Percentiles rank a stretch among this genome's conserved stretches.
phyloP scores from a whole-genome alignment of 2,329 filamentous ascomycete genomes.

The Nemania sp. region DNA sequence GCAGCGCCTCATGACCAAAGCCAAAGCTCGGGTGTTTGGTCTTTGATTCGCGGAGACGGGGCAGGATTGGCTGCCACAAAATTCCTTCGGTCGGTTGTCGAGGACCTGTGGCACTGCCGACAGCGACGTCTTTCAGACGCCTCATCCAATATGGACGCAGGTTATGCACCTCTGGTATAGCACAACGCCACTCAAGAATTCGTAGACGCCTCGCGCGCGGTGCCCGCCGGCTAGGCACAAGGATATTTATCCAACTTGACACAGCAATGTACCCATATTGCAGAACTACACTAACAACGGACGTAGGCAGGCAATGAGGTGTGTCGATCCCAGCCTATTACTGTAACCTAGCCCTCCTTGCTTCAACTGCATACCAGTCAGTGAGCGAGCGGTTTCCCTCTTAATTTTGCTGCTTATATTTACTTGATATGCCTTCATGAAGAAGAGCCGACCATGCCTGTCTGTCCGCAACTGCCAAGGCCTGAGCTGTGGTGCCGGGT shows the following conservation, averaged over 20 bases:
- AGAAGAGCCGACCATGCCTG: neutral
- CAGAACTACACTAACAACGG: slow-evolving; percentile 8
- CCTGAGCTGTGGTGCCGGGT: slow-evolving; percentile 10
- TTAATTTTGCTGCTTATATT: no score
- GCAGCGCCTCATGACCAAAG: slow-evolving; percentile 11
- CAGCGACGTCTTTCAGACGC: neutral
- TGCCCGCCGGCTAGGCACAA: slow-evolving; percentile 9
- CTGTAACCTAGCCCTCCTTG: neutral
- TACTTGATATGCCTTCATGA: no score
- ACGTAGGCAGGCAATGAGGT: neutral
- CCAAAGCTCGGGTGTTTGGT: neutral
- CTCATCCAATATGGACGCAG: neutral
- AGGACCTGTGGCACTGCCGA: slow-evolving; percentile 7
- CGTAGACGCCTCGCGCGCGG: slow-evolving; percentile 4
- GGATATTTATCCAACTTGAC: slow-evolving; percentile 11
- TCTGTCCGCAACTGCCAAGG: slow-evolving; percentile 1
- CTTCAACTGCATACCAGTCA: slow-evolving; percentile 5
- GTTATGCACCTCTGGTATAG: slow-evolving; percentile 10
- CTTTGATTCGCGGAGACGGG: slow-evolving; percentile 4
- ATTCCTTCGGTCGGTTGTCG: slow-evolving; percentile 22
- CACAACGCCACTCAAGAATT: slow-evolving; percentile 18
- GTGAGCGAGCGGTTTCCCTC: no score
- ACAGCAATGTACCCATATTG: slow-evolving; percentile 5
- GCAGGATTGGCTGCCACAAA: slow-evolving; percentile 26
- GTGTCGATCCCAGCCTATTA: slow-evolving; percentile 15